Conservation (phyloP, 169 alveolate species). For the Plasmodium blacklocki region DNA sequence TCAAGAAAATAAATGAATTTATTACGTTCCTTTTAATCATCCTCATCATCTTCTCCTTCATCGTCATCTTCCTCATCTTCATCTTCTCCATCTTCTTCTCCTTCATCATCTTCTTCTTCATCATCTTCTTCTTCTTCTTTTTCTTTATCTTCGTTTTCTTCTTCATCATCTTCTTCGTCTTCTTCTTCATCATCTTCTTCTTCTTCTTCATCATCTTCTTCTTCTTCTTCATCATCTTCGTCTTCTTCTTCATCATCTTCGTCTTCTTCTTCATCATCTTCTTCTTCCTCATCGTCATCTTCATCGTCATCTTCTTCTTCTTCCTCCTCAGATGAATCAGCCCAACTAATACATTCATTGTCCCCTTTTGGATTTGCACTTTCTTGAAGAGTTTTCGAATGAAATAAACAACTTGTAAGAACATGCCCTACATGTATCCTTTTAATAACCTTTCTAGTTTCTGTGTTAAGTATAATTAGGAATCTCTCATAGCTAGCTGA, state of each 20-base stretch:
- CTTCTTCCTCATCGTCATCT: slow-evolving; percentile 16
- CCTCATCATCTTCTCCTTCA: not conserved
- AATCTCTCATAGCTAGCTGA: slow-evolving; percentile 76
- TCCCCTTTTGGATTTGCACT: not conserved
- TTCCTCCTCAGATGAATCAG: slow-evolving; percentile 18
- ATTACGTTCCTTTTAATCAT: not conserved
- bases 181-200: slow-evolving; percentile 36
- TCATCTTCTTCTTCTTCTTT: not conserved
- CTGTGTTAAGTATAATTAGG: slow-evolving; percentile 67
- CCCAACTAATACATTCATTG: slow-evolving; percentile 20
- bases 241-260: not conserved
- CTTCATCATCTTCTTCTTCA: not conserved
- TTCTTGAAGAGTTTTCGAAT: slow-evolving; percentile 25
- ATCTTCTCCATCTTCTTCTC: not conserved
- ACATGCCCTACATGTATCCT: slow-evolving; percentile 59
- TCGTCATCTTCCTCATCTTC: not conserved
- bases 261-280: slow-evolving; percentile 2
- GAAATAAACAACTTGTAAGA: slow-evolving; percentile 44
- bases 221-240: not conserved
- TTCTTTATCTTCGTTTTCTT: slow-evolving; percentile 2
- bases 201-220: not conserved
- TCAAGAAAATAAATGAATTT: not conserved
- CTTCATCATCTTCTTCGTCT: slow-evolving; percentile 20
- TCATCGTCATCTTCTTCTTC: slow-evolving; percentile 15
- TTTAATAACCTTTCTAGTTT: slow-evolving; percentile 26